phyloP scores from a whole-genome alignment of 257 asterid genomes.

The Catharanthus roseus region DNA sequence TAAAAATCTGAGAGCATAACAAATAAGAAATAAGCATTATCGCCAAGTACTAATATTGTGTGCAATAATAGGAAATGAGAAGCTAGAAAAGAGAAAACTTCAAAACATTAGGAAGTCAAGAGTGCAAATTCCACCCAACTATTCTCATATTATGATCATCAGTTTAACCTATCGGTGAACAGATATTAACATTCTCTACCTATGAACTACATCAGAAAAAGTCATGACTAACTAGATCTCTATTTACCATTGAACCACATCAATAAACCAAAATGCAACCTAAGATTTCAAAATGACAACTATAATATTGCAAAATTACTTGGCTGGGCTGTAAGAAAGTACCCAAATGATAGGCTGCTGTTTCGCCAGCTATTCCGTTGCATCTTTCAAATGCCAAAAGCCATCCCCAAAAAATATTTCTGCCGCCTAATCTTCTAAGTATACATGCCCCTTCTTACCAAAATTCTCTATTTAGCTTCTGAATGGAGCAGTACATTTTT shows the following conservation, averaged over 20 bases:
- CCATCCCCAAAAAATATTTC: background rate
- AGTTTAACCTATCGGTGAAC: constrained; percentile 14
- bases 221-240: constrained; percentile 17
- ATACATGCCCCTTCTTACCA: constrained; percentile 31
- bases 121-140: background rate
- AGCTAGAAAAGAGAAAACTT: background rate
- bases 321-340: constrained; percentile 17
- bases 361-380: constrained; percentile 2
- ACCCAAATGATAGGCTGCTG: constrained; percentile 13
- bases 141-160: background rate
- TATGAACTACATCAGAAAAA: constrained; percentile 17
- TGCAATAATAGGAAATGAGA: background rate
- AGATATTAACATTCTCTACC: constrained; percentile 13
- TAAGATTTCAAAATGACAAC: constrained; percentile 1
- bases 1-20: too few species aligned
- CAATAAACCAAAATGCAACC: constrained; percentile 7
- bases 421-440: background rate
- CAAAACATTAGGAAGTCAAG: background rate
- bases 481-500: constrained; percentile 65
- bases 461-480: constrained; percentile 57
- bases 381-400: constrained; percentile 5
- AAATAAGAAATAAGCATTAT: too few species aligned
- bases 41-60: background rate
- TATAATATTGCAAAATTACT: constrained; percentile 11
- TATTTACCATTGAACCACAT: constrained; percentile 14